These are phyloP conservation scores for Rosa multiflora DNA, from an alignment of 306 rosid species.

Conservation along the genomic window DNA sequence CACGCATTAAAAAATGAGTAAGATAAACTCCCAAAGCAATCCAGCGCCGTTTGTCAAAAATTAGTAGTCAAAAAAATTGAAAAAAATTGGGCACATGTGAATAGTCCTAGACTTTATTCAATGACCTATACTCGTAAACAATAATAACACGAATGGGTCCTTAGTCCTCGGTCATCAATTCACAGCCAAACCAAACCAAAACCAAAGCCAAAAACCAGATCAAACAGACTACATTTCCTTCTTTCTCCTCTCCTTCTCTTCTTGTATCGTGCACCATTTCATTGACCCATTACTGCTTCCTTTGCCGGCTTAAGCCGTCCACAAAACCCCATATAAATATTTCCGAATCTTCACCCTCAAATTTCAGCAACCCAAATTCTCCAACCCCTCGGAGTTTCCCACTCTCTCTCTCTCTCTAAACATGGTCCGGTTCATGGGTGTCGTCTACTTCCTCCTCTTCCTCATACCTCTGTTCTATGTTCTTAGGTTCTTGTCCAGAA, in stretches of 20 bases:
- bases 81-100: neutral
- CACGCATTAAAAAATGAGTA: too few species aligned
- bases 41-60: conserved; percentile 17
- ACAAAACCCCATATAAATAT: conserved; percentile 1
- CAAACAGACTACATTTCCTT: neutral
- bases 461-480: conserved; percentile 22
- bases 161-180: conserved; percentile 32
- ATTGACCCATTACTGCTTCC: conserved; percentile 29
- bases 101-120: neutral
- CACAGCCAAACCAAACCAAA: conserved; percentile 32
- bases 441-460: conserved; percentile 33
- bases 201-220: neutral
- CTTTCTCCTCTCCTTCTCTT: neutral
- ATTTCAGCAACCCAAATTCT: neutral
- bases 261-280: neutral
- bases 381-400: neutral
- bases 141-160: neutral
- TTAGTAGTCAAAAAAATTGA: conserved; percentile 1
- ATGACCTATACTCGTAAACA: neutral
- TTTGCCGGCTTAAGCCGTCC: conserved; percentile 40
- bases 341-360: neutral
- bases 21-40: neutral
- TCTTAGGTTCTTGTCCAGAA: conserved; percentile 52
- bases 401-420: neutral
- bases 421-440: conserved; percentile 2